Evolutionary conservation across 2,329 filamentous ascomycete genomes (phyloP), one percentile per base, ranked within the genome.

Genomic region (Hypoxylon sp.): DNA sequence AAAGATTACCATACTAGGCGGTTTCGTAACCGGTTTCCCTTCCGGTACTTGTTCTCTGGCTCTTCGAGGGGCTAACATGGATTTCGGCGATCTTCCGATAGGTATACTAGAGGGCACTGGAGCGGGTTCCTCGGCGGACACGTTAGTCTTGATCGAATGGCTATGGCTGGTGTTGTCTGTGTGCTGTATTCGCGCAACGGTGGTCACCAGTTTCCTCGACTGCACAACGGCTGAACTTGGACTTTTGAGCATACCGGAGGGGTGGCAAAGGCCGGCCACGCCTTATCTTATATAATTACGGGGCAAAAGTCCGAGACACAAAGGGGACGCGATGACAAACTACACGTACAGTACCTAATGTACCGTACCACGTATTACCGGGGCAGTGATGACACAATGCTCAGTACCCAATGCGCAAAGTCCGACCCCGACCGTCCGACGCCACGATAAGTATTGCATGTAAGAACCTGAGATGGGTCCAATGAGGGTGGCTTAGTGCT

Each of bases 1-100:
- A 73, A 99, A 98, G 80, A 88, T 90, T 1, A 77, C 76, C 40
- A 80, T 77, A 78, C 77, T 60, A 75, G 78, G 60, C 78, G 73
- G 66, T 77, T 76, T 68, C 14, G 69, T 59, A n/a, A 63, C 66
- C 6, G 79, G 44, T 69, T 78, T 72, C 17, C 70, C 67, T 51
- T 73, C 61, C 49, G 68, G 69, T 22, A 65, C 77, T 59, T 78
- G 76, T 66, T 81, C 78, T 64, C 80, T 81, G 37, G 78, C 79
- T 68, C 83, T 79, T 74, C 85, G 82, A 30, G 84, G 84, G 35
- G 85, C 84, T 54, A 85, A 77, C 68, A 83, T 79, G 27, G 82
- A 80, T 74, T 85, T 82, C 72, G 85, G 85, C 31, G 76, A 65
- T 63, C 76, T 74, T 33, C 56, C 64, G 13, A 54, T 55, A 13